phyloP scores from a whole-genome alignment of 352 stramenopile genomes.

The Hyaloperonospora brassicae region DNA sequence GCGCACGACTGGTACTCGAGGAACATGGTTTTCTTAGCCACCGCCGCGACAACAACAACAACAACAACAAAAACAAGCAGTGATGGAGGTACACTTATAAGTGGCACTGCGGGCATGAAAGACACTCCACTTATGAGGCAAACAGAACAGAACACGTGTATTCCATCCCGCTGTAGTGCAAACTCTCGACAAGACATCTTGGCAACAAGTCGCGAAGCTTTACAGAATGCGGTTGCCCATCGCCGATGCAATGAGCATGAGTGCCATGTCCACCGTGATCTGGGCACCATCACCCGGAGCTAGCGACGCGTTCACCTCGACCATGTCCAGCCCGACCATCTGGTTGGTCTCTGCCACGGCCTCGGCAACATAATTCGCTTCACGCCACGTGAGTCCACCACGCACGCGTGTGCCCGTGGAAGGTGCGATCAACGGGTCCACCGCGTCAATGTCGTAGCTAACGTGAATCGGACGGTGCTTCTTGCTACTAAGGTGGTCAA shows the following conservation, averaged over 20 bases:
- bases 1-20: slow-evolving; percentile 66
- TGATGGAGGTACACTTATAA: slow-evolving; percentile 8
- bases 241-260: slow-evolving; percentile 89
- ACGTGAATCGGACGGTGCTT: slow-evolving; percentile 91
- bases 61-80: slow-evolving; percentile 51
- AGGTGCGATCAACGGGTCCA: slow-evolving; percentile 91
- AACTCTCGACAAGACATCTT: too few species aligned
- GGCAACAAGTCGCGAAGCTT: not conserved
- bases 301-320: slow-evolving; percentile 93
- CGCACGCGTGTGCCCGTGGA: slow-evolving; percentile 93
- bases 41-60: slow-evolving; percentile 27
- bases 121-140: too few species aligned
- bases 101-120: not conserved
- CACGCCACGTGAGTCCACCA: slow-evolving; percentile 93
- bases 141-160: too few species aligned
- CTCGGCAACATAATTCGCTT: slow-evolving; percentile 95
- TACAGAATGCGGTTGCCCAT: slow-evolving; percentile 91
- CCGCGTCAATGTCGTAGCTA: slow-evolving; percentile 97
- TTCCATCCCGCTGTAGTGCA: too few species aligned
- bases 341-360: slow-evolving; percentile 86
- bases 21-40: slow-evolving; percentile 49
- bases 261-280: slow-evolving; percentile 90
- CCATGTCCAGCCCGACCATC: slow-evolving; percentile 89
- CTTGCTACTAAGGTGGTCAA: slow-evolving; percentile 89
- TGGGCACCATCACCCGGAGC: slow-evolving; percentile 79